These are phyloP conservation scores for Ceraceosorus guamensis DNA, from an alignment of 1,284 basidiomycete genomes.

Conservation along the genomic window DNA sequence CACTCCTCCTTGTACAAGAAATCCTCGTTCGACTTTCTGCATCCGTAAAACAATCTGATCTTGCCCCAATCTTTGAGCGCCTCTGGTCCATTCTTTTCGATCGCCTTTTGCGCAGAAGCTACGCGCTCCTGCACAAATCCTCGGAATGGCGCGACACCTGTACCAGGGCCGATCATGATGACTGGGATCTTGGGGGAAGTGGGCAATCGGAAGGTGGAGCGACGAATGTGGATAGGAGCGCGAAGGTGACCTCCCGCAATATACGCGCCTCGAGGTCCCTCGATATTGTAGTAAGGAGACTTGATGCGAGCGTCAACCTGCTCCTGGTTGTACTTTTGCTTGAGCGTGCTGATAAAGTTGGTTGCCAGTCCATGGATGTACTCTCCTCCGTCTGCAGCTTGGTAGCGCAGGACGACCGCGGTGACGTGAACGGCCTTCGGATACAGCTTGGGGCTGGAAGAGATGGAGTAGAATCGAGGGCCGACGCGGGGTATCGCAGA, in stretches of 20 bases:
- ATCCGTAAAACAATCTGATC: constrained; percentile 92
- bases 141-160: constrained; percentile 95
- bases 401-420: constrained; percentile 62
- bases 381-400: constrained; percentile 15
- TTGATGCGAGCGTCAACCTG: constrained; percentile 41
- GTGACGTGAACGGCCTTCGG: constrained; percentile 87
- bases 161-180: constrained; percentile 97
- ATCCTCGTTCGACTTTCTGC: constrained; percentile 76
- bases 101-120: constrained; percentile 81
- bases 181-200: constrained; percentile 96
- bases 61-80: constrained; percentile 90
- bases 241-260: constrained; percentile 61
- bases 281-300: constrained; percentile 71
- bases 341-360: constrained; percentile 51
- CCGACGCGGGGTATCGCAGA: constrained; percentile 86
- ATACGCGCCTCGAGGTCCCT: constrained; percentile 81
- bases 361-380: constrained; percentile 43
- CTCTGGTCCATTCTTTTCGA: constrained; percentile 69
- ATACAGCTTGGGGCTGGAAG: constrained; percentile 85
- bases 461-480: constrained; percentile 97
- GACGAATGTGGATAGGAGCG: constrained; percentile 79
- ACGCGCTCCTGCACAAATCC: constrained; percentile 97
- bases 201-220: constrained; percentile 91
- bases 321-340: constrained; percentile 60
- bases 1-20: constrained; percentile 93